Percentiles rank a stretch among this genome's conserved stretches.
These are phyloP conservation scores for Claviceps lovelessii DNA, from an alignment of 2,329 filamentous ascomycete genomes.

Conservation along the genomic window DNA sequence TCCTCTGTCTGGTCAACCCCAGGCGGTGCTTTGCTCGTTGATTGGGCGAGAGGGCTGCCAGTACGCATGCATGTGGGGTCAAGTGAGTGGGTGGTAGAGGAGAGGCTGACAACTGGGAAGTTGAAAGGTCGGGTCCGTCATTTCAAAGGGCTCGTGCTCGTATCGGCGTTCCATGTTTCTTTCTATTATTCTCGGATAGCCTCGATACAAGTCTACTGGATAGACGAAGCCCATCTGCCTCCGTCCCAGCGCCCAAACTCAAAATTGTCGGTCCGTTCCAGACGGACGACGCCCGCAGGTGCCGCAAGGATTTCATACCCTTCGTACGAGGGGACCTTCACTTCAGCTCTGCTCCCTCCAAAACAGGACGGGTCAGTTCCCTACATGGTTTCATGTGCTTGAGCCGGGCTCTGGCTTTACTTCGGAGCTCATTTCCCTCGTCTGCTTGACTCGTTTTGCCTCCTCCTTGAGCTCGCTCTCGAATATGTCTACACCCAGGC, in stretches of 20 bases:
- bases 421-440: conserved; percentile 12
- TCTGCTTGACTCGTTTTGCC: conserved; percentile 27
- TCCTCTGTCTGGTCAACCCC: no score
- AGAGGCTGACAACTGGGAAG: no score
- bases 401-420: not conserved
- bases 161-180: not conserved
- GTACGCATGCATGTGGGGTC: no score
- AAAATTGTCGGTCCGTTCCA: not conserved
- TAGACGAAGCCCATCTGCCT: not conserved
- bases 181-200: not conserved
- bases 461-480: conserved; percentile 40
- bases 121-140: no score
- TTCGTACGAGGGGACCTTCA: no score
- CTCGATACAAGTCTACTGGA: not conserved
- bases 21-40: not conserved
- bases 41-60: not conserved
- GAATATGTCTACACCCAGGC: conserved; percentile 67
- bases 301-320: not conserved
- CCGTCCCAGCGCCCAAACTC: not conserved
- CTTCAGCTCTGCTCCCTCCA: no score
- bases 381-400: not conserved
- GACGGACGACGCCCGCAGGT: not conserved
- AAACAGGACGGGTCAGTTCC: no score
- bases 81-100: no score
- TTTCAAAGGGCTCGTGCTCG: no score